phyloP scores from a whole-genome alignment of 768 basidiomycete species.

The Auricularia heimuer region DNA sequence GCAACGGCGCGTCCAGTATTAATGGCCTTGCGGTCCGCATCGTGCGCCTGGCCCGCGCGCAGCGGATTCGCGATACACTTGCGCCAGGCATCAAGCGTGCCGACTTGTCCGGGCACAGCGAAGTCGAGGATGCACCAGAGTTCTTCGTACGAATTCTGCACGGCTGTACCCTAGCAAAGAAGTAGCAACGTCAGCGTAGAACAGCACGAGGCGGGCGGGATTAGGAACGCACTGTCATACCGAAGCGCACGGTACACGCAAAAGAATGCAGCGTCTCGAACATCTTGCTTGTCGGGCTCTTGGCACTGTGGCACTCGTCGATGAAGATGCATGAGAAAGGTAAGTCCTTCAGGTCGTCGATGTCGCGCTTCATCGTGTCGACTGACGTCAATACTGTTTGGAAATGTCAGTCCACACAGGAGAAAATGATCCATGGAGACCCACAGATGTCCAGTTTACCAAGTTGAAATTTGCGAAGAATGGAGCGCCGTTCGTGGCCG shows the following conservation, averaged over 20 bases:
- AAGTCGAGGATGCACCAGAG: slow-evolving; percentile 89
- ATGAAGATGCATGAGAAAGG: slow-evolving; percentile 67
- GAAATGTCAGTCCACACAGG: neutral
- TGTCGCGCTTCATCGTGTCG: slow-evolving; percentile 62
- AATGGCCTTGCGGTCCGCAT: slow-evolving; percentile 53
- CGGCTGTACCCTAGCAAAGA: slow-evolving; percentile 31
- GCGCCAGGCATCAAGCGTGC: slow-evolving; percentile 68
- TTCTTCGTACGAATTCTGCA: slow-evolving; percentile 86
- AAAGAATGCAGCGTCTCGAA: slow-evolving; percentile 66
- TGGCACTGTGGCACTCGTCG: slow-evolving; percentile 87
- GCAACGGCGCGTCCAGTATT: slow-evolving; percentile 51
- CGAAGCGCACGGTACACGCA: slow-evolving; percentile 59
- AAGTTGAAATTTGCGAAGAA: slow-evolving; percentile 62
- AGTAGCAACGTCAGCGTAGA: slow-evolving; percentile 10
- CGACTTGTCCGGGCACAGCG: slow-evolving; percentile 76
- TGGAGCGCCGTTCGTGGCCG: slow-evolving; percentile 45
- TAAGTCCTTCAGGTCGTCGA: slow-evolving; percentile 56
- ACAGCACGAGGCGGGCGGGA: slow-evolving; percentile 8
- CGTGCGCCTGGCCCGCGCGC: slow-evolving; percentile 54
- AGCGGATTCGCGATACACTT: slow-evolving; percentile 60
- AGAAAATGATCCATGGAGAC: slow-evolving; percentile 19
- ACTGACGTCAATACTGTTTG: slow-evolving; percentile 68
- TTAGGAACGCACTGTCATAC: slow-evolving; percentile 63
- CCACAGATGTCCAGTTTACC: slow-evolving; percentile 78
- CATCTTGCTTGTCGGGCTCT: slow-evolving; percentile 62